Evolutionary conservation across 176 grass and related monocot species (phyloP), one percentile per base, ranked within the genome.

Genomic region (Oryza rufipogon): DNA sequence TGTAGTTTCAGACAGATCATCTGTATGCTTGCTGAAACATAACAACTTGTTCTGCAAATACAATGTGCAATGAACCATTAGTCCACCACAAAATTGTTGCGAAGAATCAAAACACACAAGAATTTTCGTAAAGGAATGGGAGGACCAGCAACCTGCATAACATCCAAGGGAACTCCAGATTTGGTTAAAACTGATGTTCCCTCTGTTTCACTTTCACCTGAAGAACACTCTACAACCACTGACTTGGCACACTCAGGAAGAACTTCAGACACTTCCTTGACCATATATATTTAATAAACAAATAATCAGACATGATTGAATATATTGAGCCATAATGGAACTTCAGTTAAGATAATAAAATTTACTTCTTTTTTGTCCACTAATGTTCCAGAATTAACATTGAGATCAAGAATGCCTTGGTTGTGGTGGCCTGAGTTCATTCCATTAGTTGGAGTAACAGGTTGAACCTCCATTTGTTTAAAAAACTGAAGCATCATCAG

Each of bases 241-340:
- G 61, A 83, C 68, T 77, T 48, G 1, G 28, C 56, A 78, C 75
- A 67, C 81, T 75, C 73, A 20, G 54, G 75, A 92, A 71, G 63
- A 84, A 86, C 75, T 90, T 79, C 89, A 88, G 71, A 77, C 85
- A 87, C 71, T 90, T 97, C 91, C 94, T 93, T 96, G 89, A 93
- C 47, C 82, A 95, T 78, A 66, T 74, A 79, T 79, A 70, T 81
- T 72, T 42, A 75, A 79, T 75, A 83, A 85, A 91, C 7, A 79
- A 39, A 75, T 65, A 83, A 81, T 85, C 73, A 90, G 69, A 11
- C 49, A 83, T n/a, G 41, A 74, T 58, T 45, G 64, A 78, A 79
- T 69, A 48, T 63, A 78, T 3, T 69, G 22, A 68, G 17, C 7
- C 34, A 39, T 22, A 74, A 60, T 39, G 39, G 25, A 78, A 78